Evolutionary conservation across 1,284 basidiomycete species (phyloP).

Genomic region (Schizophyllum commune): DNA sequence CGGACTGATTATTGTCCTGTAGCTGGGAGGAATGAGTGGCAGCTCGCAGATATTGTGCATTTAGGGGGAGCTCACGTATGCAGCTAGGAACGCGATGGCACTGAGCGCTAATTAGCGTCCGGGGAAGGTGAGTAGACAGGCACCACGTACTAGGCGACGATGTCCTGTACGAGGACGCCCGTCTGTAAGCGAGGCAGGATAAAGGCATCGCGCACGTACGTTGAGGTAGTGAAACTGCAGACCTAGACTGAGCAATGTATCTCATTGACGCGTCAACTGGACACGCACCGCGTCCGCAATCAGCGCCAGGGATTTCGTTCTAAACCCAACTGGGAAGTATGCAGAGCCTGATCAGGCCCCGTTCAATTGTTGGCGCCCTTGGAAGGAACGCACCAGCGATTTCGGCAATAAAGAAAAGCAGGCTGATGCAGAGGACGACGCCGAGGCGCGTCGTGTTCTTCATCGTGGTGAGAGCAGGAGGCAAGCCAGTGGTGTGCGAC

Average conservation of each 20-base stretch:
- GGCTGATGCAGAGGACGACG: conserved; percentile 33
- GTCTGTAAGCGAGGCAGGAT: neutral
- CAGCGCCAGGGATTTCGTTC: conserved; percentile 38
- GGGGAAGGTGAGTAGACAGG: neutral
- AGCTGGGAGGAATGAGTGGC: conserved; percentile 18
- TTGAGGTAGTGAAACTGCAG: conserved; percentile 42
- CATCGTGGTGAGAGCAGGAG: conserved; percentile 18
- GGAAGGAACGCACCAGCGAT: conserved; percentile 27
- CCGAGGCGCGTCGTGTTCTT: conserved; percentile 38
- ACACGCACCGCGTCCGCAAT: conserved; percentile 40
- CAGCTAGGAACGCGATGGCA: conserved; percentile 29
- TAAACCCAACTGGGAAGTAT: conserved; percentile 34
- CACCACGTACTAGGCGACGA: conserved; percentile 30
- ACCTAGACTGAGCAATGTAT: conserved; percentile 6
- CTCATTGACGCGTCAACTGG: neutral
- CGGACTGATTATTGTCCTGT: conserved; percentile 33
- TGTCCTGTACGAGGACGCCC: conserved; percentile 21
- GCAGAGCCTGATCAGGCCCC: conserved; percentile 1
- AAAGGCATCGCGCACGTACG: conserved; percentile 19
- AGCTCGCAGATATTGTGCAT: neutral
- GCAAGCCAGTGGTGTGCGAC: neutral
- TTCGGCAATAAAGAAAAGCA: conserved; percentile 36
- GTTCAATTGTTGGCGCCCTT: neutral
- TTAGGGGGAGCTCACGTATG: conserved; percentile 22
- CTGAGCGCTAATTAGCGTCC: conserved; percentile 11